Evolutionary conservation across 768 basidiomycete species (phyloP).

Genomic region (Leccinum barrowsii): DNA sequence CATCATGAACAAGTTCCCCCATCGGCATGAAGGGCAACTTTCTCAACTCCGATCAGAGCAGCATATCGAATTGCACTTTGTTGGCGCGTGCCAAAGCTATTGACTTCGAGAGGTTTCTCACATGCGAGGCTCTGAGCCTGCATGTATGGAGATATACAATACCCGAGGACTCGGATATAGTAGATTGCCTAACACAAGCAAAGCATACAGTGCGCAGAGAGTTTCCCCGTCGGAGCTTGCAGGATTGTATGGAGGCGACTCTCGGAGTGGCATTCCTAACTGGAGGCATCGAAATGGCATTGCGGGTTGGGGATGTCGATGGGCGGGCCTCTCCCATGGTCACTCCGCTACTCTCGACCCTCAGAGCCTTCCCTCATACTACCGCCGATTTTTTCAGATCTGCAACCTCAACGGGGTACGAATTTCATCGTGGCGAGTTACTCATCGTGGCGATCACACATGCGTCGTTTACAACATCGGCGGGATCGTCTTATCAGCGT

Average conservation of each 20-base stretch:
- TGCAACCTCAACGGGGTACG: no score
- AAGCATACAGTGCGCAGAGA: slow-evolving; percentile 37
- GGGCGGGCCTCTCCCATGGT: slow-evolving; percentile 71
- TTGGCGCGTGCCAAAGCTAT: slow-evolving; percentile 62
- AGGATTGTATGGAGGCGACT: slow-evolving; percentile 86
- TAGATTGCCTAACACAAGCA: slow-evolving; percentile 25
- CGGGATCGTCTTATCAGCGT: no score
- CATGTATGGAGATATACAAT: slow-evolving; percentile 58
- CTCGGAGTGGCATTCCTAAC: slow-evolving; percentile 73
- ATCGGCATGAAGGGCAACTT: slow-evolving; percentile 83
- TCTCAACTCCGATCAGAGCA: slow-evolving; percentile 53
- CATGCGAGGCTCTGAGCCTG: slow-evolving; percentile 51
- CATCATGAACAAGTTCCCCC: slow-evolving; percentile 70
- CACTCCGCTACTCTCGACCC: slow-evolving; percentile 45
- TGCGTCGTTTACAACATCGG: no score
- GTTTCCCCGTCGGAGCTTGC: slow-evolving; percentile 67
- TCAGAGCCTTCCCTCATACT: slow-evolving; percentile 12
- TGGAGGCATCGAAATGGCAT: slow-evolving; percentile 67
- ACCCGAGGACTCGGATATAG: slow-evolving; percentile 35
- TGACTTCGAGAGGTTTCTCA: slow-evolving; percentile 61
- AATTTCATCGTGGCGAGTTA: no score
- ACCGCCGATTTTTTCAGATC: no score
- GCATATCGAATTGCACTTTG: slow-evolving; percentile 60
- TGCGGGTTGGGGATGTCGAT: slow-evolving; percentile 64
- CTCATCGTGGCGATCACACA: no score